Conservation (phyloP, 345 rosid genomes). For the Passiflora organensis region DNA sequence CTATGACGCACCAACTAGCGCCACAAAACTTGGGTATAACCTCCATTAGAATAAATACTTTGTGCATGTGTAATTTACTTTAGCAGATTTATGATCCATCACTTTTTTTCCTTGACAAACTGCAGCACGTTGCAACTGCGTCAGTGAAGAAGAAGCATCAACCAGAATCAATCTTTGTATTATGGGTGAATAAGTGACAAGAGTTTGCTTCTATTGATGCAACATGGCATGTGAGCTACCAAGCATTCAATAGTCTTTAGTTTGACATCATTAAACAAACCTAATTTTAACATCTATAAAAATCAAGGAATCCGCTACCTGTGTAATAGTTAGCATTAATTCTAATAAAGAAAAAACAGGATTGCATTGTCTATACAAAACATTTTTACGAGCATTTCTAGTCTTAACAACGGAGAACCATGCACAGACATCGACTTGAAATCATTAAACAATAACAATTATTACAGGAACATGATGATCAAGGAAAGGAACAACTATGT, state of each 20-base stretch:
- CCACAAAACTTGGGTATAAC: conserved; percentile 54
- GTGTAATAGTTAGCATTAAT: conserved; percentile 28
- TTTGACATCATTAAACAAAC: conserved; percentile 21
- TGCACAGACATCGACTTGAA: no score
- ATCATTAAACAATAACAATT: conserved; percentile 7
- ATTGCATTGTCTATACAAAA: conserved; percentile 6
- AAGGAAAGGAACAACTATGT: conserved; percentile 18
- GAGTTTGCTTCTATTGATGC: conserved; percentile 30
- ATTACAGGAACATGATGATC: conserved; percentile 25
- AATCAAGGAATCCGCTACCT: conserved; percentile 18
- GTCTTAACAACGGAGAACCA: no score
- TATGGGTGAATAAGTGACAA: conserved; percentile 17
- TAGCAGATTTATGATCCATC: conserved; percentile 17
- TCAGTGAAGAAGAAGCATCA: conserved; percentile 25
- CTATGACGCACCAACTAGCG: conserved; percentile 32
- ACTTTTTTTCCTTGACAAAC: conserved; percentile 10
- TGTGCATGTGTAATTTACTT: conserved; percentile 19
- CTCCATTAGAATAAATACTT: conserved; percentile 22
- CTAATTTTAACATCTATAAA: conserved; percentile 22
- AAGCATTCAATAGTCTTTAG: conserved; percentile 29
- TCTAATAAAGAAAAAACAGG: conserved; percentile 26
- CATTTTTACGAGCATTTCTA: no score
- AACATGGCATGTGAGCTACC: conserved; percentile 35
- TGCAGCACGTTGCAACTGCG: conserved; percentile 59
- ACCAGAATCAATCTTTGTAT: conserved; percentile 18